Conservation (phyloP, 768 basidiomycete species). For the Calocera viscosa region DNA sequence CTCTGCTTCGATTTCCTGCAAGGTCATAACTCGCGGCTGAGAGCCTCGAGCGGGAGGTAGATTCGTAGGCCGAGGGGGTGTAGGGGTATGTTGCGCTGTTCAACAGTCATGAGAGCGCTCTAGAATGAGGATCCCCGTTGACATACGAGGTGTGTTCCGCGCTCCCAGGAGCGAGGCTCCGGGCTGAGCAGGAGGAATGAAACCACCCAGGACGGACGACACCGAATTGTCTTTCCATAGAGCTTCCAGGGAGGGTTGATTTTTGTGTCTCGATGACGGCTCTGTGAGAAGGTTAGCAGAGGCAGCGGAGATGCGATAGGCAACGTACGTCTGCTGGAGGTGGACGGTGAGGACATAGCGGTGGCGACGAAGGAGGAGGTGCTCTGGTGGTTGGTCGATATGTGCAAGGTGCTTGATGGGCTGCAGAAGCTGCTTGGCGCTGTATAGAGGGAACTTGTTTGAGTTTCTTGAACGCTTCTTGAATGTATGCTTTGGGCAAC, state of each 20-base stretch:
- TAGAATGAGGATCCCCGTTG: background rate
- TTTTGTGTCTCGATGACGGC: background rate
- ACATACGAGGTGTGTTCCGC: constrained; percentile 9
- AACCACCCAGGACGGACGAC: background rate
- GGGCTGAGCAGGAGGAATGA: background rate
- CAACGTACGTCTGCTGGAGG: background rate
- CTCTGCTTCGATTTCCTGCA: constrained; percentile 76
- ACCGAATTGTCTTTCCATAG: constrained; percentile 4
- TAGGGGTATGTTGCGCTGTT: constrained; percentile 7
- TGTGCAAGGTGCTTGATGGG: background rate
- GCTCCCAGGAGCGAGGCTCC: background rate
- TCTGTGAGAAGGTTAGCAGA: background rate
- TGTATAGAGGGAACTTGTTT: too few species aligned
- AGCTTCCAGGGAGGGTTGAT: background rate
- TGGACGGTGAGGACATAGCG: background rate
- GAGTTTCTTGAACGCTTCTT: too few species aligned
- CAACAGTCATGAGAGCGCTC: background rate
- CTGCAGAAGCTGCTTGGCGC: background rate
- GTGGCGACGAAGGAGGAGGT: background rate
- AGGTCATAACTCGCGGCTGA: constrained; percentile 40
- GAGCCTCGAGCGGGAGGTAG: background rate
- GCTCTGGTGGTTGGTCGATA: constrained; percentile 1
- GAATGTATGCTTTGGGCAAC: too few species aligned
- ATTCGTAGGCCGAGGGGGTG: constrained; percentile 10
- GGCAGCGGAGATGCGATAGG: constrained; percentile 23